phyloP scores from a whole-genome alignment of 441 rosid genomes.

The Syzygium syzygioides region DNA sequence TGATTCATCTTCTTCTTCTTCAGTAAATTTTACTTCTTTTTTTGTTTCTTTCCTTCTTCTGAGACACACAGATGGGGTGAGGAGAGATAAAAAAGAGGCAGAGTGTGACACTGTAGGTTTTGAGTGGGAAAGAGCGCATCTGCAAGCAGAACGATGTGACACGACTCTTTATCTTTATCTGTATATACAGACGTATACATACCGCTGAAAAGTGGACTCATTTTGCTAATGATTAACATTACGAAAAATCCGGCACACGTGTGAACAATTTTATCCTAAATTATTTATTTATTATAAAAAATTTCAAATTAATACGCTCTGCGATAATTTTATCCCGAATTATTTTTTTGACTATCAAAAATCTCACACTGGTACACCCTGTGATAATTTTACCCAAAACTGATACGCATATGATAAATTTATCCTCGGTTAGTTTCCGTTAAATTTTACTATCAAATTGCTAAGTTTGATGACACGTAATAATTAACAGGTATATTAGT shows the following conservation, averaged over 20 bases:
- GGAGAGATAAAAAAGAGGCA: neutral
- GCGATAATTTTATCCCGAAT: accelerated
- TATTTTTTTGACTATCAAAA: too few relatives aligned
- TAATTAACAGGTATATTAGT: too few relatives aligned
- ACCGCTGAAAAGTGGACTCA: neutral
- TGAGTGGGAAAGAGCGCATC: neutral
- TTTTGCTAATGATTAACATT: neutral
- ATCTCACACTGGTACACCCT: accelerated
- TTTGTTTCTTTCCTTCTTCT: neutral
- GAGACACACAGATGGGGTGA: too few relatives aligned
- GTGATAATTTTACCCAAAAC: too few relatives aligned
- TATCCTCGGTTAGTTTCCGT: too few relatives aligned
- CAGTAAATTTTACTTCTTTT: neutral
- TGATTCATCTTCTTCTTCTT: neutral
- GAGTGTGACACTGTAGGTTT: neutral
- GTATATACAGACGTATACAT: neutral
- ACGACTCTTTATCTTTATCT: neutral
- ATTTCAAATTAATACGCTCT: too few relatives aligned
- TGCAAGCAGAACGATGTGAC: neutral
- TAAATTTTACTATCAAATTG: too few relatives aligned
- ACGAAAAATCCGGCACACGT: too few relatives aligned
- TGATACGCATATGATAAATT: too few relatives aligned
- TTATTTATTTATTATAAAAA: too few relatives aligned
- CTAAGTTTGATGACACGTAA: too few relatives aligned
- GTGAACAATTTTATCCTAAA: too few relatives aligned